phyloP scores from a whole-genome alignment of 148 eudicot genomes.

The Cornus florida region DNA sequence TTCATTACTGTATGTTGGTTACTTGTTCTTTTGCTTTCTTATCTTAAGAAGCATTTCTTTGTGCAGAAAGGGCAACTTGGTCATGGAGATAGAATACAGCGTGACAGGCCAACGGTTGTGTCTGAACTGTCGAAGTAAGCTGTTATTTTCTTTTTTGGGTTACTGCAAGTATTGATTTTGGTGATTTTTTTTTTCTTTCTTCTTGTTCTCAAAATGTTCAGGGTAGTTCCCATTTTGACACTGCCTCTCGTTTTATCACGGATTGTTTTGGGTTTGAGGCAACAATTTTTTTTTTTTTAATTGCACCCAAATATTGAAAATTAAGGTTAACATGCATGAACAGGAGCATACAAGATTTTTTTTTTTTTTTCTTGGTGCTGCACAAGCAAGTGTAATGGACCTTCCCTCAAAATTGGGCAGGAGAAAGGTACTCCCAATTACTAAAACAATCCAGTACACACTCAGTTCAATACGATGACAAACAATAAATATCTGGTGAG shows the following conservation, averaged over 20 bases:
- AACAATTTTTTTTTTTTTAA: neutral
- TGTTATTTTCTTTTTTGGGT: neutral
- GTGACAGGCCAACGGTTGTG: slow-evolving; percentile 90
- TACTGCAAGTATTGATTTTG: neutral
- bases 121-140: slow-evolving; percentile 79
- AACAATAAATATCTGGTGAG: neutral
- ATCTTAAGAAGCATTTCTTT: neutral
- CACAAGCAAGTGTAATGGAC: neutral
- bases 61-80: slow-evolving; percentile 96
- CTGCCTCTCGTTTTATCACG: neutral
- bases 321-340: neutral
- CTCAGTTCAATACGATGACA: neutral
- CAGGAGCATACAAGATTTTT: neutral
- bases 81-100: slow-evolving; percentile 89
- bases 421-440: neutral
- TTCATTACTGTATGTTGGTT: slow-evolving; percentile 19
- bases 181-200: neutral
- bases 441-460: neutral
- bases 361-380: neutral
- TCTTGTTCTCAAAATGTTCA: too few relatives aligned
- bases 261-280: neutral
- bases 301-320: neutral
- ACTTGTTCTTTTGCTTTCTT: neutral
- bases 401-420: neutral
- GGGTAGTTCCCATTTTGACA: neutral